A percentile compares a stretch with the other conserved stretches of the same genome.
Conservation (phyloP, 345 rosid genomes). For the Populus nigra region DNA sequence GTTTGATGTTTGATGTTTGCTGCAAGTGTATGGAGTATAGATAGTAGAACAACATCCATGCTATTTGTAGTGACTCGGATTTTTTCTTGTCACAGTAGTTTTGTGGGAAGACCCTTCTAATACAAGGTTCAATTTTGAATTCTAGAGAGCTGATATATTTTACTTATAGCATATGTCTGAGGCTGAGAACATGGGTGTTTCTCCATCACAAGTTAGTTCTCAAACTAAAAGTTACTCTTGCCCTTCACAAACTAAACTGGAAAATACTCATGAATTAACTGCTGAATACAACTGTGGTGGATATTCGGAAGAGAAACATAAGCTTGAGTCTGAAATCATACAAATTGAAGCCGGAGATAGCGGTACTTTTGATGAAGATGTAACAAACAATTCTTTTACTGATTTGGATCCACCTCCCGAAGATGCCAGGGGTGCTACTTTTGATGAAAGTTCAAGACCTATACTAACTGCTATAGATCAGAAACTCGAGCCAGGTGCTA, state of each 20-base stretch:
- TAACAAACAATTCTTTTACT: neutral
- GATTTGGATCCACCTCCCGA: slow-evolving; percentile 15
- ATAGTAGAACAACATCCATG: neutral
- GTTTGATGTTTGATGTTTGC: slow-evolving; percentile 7
- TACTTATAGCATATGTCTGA: slow-evolving; percentile 3
- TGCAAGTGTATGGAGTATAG: slow-evolving; percentile 2
- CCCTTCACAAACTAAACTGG: neutral
- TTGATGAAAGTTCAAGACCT: neutral
- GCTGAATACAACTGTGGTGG: neutral
- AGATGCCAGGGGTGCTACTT: slow-evolving; percentile 11
- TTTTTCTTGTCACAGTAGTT: neutral
- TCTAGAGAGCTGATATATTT: slow-evolving; percentile 6
- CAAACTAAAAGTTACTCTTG: slow-evolving; percentile 9
- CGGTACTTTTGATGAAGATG: neutral
- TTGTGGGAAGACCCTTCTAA: neutral
- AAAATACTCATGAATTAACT: neutral
- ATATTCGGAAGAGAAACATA: neutral
- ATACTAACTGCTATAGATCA: slow-evolving; percentile 4
- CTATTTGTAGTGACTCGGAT: neutral
- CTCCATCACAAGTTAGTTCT: slow-evolving; percentile 16
- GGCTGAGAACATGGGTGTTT: slow-evolving; percentile 16
- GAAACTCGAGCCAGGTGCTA: slow-evolving; percentile 18
- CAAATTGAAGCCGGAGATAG: neutral
- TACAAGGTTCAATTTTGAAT: neutral
- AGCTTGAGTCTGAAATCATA: slow-evolving; percentile 3